A percentile compares a stretch with the other conserved stretches of the same genome.
Evolutionary conservation across 1,139 yeast genomes (phyloP).

Genomic region (Pichiaceae sp.): DNA sequence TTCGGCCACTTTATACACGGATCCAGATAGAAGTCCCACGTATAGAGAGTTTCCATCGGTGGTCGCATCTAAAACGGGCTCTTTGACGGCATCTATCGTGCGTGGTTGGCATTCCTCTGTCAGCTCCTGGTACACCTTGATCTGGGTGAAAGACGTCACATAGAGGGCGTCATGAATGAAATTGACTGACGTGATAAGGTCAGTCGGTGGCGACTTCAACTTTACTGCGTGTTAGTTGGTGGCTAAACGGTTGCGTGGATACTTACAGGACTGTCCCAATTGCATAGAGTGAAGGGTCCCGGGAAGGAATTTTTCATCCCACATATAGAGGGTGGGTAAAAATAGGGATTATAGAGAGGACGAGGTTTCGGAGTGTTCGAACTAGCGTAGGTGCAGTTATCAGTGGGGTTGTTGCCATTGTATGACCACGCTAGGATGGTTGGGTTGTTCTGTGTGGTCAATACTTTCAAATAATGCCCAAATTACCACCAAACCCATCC

Average conservation of each 20-base stretch:
- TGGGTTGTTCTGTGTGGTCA: too few species aligned
- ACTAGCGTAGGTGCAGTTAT: too few species aligned
- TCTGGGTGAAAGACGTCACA: constrained; percentile 1
- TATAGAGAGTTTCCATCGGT: neutral
- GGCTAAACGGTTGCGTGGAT: neutral
- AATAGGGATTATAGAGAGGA: too few species aligned
- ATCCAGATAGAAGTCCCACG: neutral
- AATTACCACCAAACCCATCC: too few species aligned
- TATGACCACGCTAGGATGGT: too few species aligned
- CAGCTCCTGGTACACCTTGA: neutral
- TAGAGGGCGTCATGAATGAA: neutral
- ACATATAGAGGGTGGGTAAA: too few species aligned
- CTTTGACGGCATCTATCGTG: neutral
- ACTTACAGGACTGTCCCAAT: constrained; percentile 1
- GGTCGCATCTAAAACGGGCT: neutral
- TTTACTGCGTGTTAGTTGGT: constrained; percentile 2
- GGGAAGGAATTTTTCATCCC: too few species aligned
- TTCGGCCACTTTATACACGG: neutral
- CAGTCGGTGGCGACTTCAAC: constrained; percentile 2
- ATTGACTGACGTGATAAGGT: constrained; percentile 2
- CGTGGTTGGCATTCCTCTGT: neutral
- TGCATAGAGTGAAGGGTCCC: neutral
- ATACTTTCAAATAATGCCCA: too few species aligned
- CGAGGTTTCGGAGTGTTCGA: too few species aligned
- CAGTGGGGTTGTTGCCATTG: too few species aligned